Evolutionary conservation across 2,329 filamentous ascomycete species (phyloP).

Genomic region (Penicillium sp.): DNA sequence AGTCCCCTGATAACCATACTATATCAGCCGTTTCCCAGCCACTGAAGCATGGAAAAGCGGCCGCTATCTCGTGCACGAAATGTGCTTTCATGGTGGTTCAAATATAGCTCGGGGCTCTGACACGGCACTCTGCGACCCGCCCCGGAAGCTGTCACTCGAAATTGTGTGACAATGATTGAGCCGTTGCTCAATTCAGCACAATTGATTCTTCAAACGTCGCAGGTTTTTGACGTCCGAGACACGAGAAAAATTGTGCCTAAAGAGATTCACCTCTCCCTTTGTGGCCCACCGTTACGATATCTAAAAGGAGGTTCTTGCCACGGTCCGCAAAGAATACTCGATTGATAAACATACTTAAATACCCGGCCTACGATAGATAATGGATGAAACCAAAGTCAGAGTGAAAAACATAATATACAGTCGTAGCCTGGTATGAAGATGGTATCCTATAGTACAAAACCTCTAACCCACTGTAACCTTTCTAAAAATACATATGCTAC

Average conservation of each 20-base stretch:
- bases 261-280: background rate
- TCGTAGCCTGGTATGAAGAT: slow-evolving; percentile 22
- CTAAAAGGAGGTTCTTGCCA: background rate
- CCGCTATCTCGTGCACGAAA: background rate
- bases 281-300: background rate
- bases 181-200: background rate
- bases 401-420: slow-evolving; percentile 33
- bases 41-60: background rate
- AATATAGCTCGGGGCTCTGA: background rate
- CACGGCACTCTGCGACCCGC: background rate
- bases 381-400: slow-evolving; percentile 14
- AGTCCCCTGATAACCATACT: no score
- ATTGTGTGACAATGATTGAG: background rate
- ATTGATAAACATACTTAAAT: background rate
- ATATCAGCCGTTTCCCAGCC: background rate
- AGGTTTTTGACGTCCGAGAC: background rate
- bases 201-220: background rate
- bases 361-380: background rate
- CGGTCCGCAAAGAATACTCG: background rate
- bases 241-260: background rate
- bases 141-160: no score
- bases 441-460: slow-evolving; percentile 26
- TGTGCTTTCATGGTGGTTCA: background rate
- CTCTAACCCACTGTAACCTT: slow-evolving; percentile 10
- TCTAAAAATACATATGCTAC: slow-evolving; percentile 15